Evolutionary conservation across 306 rosid genomes (phyloP).

Genomic region (Acacia melanoxylon): DNA sequence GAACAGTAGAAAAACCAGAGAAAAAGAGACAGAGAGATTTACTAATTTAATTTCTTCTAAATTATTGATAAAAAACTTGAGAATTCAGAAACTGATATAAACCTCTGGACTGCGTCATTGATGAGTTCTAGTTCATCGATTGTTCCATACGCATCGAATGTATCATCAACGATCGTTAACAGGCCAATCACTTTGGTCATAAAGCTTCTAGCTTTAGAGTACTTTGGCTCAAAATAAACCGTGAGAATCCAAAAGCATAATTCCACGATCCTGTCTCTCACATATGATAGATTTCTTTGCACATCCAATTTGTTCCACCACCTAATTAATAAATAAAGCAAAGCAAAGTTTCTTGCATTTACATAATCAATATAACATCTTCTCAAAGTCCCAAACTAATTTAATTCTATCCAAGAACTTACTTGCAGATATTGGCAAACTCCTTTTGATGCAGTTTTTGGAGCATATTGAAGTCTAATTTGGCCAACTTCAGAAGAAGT

Average conservation of each 20-base stretch:
- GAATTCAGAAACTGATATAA: not conserved
- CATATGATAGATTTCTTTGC: constrained; percentile 26
- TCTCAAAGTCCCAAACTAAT: not conserved
- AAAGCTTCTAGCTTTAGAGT: constrained; percentile 31
- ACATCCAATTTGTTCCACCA: constrained; percentile 55
- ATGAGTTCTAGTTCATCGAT: constrained; percentile 41
- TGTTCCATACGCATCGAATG: constrained; percentile 49
- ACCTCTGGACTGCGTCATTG: constrained; percentile 48
- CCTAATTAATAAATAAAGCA: not conserved
- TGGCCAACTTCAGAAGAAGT: constrained; percentile 40
- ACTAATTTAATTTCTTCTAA: not conserved
- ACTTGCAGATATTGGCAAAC: constrained; percentile 31
- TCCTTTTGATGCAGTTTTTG: constrained; percentile 50
- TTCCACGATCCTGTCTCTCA: constrained; percentile 53
- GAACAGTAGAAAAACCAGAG: not conserved
- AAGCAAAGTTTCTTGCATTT: not conserved
- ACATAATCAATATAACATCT: not conserved
- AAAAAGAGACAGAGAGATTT: not conserved
- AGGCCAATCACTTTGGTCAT: constrained; percentile 24
- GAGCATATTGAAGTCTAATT: constrained; percentile 48
- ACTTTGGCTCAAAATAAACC: constrained; percentile 35
- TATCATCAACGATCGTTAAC: constrained; percentile 36
- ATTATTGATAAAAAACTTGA: not conserved
- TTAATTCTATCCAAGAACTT: not conserved
- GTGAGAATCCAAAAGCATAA: constrained; percentile 46